Conservation (phyloP, 2,329 filamentous ascomycete genomes). For the Ophiostoma montium region DNA sequence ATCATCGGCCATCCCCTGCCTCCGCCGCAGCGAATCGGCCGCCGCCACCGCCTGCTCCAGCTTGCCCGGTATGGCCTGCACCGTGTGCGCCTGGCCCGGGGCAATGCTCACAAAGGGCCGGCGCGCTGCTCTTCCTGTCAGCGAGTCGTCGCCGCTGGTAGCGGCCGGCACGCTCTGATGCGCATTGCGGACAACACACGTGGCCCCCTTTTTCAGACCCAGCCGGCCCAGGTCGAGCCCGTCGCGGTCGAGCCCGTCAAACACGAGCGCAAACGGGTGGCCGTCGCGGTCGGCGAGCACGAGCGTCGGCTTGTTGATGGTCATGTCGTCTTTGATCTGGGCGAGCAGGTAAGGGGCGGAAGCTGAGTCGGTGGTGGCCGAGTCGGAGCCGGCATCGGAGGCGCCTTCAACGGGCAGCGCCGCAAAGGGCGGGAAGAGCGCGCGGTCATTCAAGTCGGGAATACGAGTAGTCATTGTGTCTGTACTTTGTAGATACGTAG, state of each 20-base stretch:
- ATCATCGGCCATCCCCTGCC: too few relatives aligned
- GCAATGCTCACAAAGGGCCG: conserved; percentile 25
- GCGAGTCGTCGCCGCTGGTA: neutral
- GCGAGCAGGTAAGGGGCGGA: conserved; percentile 24
- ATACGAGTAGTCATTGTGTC: conserved; percentile 11
- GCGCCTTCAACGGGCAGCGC: conserved; percentile 16
- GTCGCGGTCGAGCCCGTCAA: conserved; percentile 25
- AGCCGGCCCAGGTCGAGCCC: conserved; percentile 19
- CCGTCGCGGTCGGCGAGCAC: conserved; percentile 27
- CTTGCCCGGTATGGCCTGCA: conserved; percentile 22
- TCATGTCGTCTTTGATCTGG: conserved; percentile 31
- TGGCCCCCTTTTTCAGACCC: conserved; percentile 25
- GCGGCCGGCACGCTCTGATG: conserved; percentile 19
- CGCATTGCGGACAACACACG: conserved; percentile 24
- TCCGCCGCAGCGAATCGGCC: conserved; percentile 13
- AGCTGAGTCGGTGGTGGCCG: neutral
- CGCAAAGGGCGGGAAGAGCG: conserved; percentile 22
- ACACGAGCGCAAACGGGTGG: conserved; percentile 30
- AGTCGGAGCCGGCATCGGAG: neutral
- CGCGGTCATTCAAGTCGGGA: conserved; percentile 21
- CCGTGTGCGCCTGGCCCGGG: conserved; percentile 19
- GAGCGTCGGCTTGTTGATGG: conserved; percentile 35
- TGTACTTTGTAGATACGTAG: neutral
- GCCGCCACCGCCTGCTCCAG: conserved; percentile 19
- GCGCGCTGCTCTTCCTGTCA: conserved; percentile 20